Evolutionary conservation across 345 rosid species (phyloP), one percentile per base, ranked within the genome.

Genomic region (Eucalyptus globulus): DNA sequence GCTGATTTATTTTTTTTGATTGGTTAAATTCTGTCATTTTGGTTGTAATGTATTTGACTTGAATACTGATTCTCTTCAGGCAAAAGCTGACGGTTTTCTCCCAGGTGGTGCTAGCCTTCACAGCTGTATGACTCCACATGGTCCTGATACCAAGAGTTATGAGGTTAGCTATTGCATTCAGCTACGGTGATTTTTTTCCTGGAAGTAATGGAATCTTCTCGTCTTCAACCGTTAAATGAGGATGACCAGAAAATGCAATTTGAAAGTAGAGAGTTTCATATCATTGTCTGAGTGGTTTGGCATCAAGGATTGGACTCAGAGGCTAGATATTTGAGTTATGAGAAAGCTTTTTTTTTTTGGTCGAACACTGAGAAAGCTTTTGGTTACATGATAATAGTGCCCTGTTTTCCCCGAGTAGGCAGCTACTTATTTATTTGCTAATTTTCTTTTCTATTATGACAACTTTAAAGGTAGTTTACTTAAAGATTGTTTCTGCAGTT

Each of bases 61-160:
- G 44, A 86, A 14, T 37, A 9, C 87, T 19, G 29, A 50, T 86
- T 86, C 37, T 86, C 87, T 86, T 86, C 92, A 97, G 99, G 99
- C 99, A 89, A 98, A 98, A 93, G 98, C 97, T 86, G 99, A 97
- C 76, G 99, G 99, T 24, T 97, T 98, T 91, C 93, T 97, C 88
- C 99, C 99, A 2, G 99, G 99, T 11, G 98, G 98, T 54, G 97
- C 98, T 56, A 97, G 99, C 90, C 99, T 97, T 90, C 99, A 97
- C 89, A 97, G 97, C 89, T 97, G 98, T 94, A 97, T 97, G 99
- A 97, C 98, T 90, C 99, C 99, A 45, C 99, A 97, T 76, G 99
- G 99, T 93, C 99, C 99, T 81, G 99, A 97, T 91, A 97, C 98
- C 7, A 97, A 95, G 89, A 95, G 98, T 49, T 97, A 89, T 49